phyloP scores from a whole-genome alignment of 768 basidiomycete species.

The Candolleomyces aberdarensis region DNA sequence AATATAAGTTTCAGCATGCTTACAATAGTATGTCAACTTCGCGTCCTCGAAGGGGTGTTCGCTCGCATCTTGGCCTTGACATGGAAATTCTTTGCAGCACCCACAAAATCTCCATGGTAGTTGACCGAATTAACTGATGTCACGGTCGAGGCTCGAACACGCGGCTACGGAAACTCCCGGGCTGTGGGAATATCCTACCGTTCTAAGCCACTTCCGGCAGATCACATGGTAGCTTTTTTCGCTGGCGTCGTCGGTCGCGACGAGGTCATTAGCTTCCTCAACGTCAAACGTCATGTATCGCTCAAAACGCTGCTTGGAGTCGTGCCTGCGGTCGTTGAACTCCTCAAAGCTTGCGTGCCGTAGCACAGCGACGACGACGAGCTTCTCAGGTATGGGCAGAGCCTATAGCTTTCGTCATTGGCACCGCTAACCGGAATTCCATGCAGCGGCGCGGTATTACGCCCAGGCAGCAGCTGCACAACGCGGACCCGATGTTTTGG shows the following conservation, averaged over 20 bases:
- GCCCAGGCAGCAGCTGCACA: not conserved
- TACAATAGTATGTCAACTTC: too few relatives aligned
- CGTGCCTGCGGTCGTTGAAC: not conserved
- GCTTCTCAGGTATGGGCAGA: not conserved
- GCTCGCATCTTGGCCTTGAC: too few relatives aligned
- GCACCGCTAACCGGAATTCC: not conserved
- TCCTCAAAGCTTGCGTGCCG: not conserved
- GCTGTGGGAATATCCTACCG: not conserved
- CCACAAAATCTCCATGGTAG: too few relatives aligned
- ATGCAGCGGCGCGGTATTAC: not conserved
- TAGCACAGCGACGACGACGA: not conserved
- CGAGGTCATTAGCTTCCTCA: not conserved
- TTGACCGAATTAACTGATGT: too few relatives aligned
- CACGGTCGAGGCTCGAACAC: too few relatives aligned
- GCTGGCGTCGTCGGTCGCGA: not conserved
- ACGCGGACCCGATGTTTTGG: too few relatives aligned
- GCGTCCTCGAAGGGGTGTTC: too few relatives aligned
- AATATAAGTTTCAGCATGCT: too few relatives aligned
- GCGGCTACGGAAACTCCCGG: not conserved
- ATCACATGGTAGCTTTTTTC: slow-evolving; percentile 6
- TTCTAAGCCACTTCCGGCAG: not conserved
- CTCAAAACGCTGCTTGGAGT: slow-evolving; percentile 4
- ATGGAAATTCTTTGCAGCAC: too few relatives aligned
- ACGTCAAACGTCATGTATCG: not conserved
- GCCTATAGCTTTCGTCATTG: not conserved